A percentile compares a stretch with the other conserved stretches of the same genome.
phyloP scores from a whole-genome alignment of 306 rosid species.

The Fagus crenata region DNA sequence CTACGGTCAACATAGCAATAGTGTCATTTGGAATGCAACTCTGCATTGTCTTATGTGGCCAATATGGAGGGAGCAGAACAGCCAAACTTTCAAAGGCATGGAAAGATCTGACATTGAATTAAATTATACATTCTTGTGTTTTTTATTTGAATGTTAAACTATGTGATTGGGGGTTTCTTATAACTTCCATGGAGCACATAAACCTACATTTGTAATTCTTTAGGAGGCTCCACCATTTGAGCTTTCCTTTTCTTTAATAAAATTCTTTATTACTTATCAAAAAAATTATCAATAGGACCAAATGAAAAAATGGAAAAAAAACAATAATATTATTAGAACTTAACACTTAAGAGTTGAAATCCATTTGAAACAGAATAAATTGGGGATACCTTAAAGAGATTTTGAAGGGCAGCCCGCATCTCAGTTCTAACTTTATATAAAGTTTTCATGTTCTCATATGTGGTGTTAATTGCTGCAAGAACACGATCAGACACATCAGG shows the following conservation, averaged over 20 bases:
- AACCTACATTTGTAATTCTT: too few species aligned
- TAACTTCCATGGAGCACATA: too few species aligned
- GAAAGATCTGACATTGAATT: too few species aligned
- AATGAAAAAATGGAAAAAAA: background rate
- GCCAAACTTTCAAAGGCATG: too few species aligned
- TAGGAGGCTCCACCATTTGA: too few species aligned
- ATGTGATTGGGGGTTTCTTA: too few species aligned
- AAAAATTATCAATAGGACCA: background rate
- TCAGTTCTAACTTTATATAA: constrained; percentile 78
- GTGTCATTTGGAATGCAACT: background rate
- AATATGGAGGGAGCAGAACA: too few species aligned
- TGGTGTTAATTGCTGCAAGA: constrained; percentile 52
- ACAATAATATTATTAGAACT: background rate
- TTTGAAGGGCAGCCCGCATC: constrained; percentile 76
- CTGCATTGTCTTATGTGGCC: too few species aligned
- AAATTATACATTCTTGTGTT: too few species aligned
- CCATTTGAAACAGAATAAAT: constrained; percentile 10
- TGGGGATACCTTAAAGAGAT: constrained; percentile 66
- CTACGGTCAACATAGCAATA: background rate
- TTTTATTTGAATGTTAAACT: too few species aligned
- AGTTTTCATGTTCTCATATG: constrained; percentile 59
- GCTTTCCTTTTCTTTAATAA: too few species aligned
- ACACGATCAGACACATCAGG: constrained; percentile 51
- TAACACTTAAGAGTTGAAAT: background rate
- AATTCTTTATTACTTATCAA: background rate